Percentiles rank a stretch among this genome's conserved stretches.
Evolutionary conservation across 306 rosid genomes (phyloP).

Genomic region (Dryas octopetala): DNA sequence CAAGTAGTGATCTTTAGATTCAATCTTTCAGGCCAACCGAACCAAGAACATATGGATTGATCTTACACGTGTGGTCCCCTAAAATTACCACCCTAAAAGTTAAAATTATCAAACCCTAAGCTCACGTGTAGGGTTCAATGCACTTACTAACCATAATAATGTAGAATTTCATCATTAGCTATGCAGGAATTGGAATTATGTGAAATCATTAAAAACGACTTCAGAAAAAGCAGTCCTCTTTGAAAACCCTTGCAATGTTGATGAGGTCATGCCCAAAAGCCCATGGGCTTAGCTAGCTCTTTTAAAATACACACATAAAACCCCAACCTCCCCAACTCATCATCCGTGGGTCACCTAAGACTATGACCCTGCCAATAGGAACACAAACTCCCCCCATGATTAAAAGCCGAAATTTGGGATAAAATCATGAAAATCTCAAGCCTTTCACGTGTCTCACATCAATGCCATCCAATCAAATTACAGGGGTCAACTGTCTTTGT

Average conservation of each 20-base stretch:
- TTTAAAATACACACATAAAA: slow-evolving; percentile 12
- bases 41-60: no score
- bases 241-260: slow-evolving; percentile 36
- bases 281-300: neutral
- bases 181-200: slow-evolving; percentile 91
- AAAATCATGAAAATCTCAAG: slow-evolving; percentile 43
- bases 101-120: slow-evolving; percentile 32
- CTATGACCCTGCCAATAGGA: neutral
- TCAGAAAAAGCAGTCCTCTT: slow-evolving; percentile 46
- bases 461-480: slow-evolving; percentile 45
- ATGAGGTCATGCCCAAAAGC: slow-evolving; percentile 43
- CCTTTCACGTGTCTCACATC: slow-evolving; percentile 74
- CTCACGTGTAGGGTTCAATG: slow-evolving; percentile 97
- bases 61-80: slow-evolving; percentile 66
- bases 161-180: slow-evolving; percentile 86
- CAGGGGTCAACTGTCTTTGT: slow-evolving; percentile 41
- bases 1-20: slow-evolving; percentile 4
- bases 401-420: slow-evolving; percentile 26
- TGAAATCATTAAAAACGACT: slow-evolving; percentile 86
- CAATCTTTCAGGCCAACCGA: no score
- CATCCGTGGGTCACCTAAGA: no score
- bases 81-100: slow-evolving; percentile 23
- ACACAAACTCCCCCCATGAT: slow-evolving; percentile 51
- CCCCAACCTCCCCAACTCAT: neutral
- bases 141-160: slow-evolving; percentile 89